phyloP scores from a whole-genome alignment of 768 basidiomycete species.

The Xerocomellus dryophilus region DNA sequence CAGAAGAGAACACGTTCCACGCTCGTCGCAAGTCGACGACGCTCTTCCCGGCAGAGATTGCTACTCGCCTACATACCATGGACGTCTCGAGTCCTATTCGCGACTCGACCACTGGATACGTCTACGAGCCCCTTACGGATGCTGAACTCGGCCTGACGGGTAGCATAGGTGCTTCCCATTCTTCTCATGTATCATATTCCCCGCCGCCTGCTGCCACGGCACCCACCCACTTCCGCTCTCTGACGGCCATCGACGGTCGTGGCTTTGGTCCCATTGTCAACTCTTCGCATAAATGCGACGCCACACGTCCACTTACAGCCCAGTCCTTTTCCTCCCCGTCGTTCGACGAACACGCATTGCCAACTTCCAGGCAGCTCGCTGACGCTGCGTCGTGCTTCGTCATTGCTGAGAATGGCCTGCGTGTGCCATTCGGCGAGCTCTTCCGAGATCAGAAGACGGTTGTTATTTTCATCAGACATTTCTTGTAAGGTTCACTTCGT shows the following conservation, averaged over 20 bases:
- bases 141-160: conserved; percentile 24
- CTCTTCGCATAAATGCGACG: conserved; percentile 3
- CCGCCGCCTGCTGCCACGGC: conserved; percentile 1
- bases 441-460: conserved; percentile 58
- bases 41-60: conserved; percentile 30
- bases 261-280: not conserved
- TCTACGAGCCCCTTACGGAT: conserved; percentile 30
- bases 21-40: conserved; percentile 35
- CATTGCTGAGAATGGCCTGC: conserved; percentile 62
- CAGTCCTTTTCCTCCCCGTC: conserved; percentile 10
- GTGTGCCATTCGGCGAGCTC: conserved; percentile 66
- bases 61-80: conserved; percentile 30
- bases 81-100: conserved; percentile 28
- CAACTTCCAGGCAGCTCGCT: conserved; percentile 54
- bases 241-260: conserved; percentile 20
- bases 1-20: conserved; percentile 35
- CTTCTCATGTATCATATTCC: conserved; percentile 11
- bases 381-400: conserved; percentile 63
- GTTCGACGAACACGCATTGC: conserved; percentile 47
- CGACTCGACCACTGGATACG: conserved; percentile 22
- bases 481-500: conserved; percentile 48
- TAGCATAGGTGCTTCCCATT: conserved; percentile 11
- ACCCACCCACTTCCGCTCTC: conserved; percentile 23
- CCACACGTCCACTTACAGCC: conserved; percentile 16
- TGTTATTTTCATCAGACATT: conserved; percentile 84